phyloP scores from a whole-genome alignment of 345 rosid genomes.

The Erucastrum elatum region DNA sequence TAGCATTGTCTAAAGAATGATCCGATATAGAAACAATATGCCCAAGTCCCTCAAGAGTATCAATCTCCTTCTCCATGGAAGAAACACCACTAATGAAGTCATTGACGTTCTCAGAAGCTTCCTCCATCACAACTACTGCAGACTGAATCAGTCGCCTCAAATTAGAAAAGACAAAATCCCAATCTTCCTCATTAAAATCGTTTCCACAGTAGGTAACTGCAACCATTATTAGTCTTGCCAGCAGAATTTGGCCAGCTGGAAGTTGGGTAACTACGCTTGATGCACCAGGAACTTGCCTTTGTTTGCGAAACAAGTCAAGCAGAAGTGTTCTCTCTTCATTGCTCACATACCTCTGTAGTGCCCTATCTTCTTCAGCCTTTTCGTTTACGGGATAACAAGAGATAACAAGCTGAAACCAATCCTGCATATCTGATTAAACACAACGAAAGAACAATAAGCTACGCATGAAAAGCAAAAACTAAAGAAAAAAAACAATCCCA shows the following conservation, averaged over 20 bases:
- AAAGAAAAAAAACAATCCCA: not conserved
- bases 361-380: slow-evolving; percentile 49
- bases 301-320: slow-evolving; percentile 77
- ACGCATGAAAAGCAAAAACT: slow-evolving; percentile 10
- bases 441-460: slow-evolving; percentile 30
- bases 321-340: slow-evolving; percentile 60
- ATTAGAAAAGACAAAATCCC: slow-evolving; percentile 71
- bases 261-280: slow-evolving; percentile 46
- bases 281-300: slow-evolving; percentile 52
- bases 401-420: slow-evolving; percentile 79
- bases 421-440: slow-evolving; percentile 65
- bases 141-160: slow-evolving; percentile 78
- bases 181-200: slow-evolving; percentile 78
- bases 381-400: slow-evolving; percentile 77
- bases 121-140: slow-evolving; percentile 89
- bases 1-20: slow-evolving; percentile 50
- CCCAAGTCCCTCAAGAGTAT: slow-evolving; percentile 53
- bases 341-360: slow-evolving; percentile 56
- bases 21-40: slow-evolving; percentile 57
- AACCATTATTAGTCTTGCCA: slow-evolving; percentile 67
- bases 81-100: slow-evolving; percentile 52
- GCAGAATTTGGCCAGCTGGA: slow-evolving; percentile 55
- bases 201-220: slow-evolving; percentile 83
- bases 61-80: slow-evolving; percentile 42
- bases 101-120: slow-evolving; percentile 72